phyloP scores from a whole-genome alignment of 2,329 filamentous ascomycete species.

The Monilinia vaccinii-corymbosi region DNA sequence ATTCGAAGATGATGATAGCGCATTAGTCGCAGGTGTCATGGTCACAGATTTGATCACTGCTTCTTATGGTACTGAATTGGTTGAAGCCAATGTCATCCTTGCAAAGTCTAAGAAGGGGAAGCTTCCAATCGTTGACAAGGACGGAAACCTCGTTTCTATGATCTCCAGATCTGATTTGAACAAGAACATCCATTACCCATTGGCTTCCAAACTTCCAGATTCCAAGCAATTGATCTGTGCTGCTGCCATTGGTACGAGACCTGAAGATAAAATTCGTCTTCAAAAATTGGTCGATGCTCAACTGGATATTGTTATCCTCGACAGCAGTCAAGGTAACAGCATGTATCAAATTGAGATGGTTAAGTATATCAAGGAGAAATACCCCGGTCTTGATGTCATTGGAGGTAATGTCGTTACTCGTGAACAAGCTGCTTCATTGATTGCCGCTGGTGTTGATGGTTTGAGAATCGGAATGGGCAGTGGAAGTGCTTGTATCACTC shows the following conservation, averaged over 20 bases:
- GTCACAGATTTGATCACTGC: conserved; percentile 90
- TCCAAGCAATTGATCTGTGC: conserved; percentile 97
- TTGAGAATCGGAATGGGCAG: conserved; percentile 98
- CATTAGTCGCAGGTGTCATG: conserved; percentile 84
- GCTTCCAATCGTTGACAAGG: conserved; percentile 79
- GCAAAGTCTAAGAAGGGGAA: conserved; percentile 98
- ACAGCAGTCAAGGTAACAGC: conserved; percentile 96
- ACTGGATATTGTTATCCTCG: conserved; percentile 88
- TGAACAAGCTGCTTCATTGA: conserved; percentile 86
- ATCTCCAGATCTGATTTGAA: conserved; percentile 91
- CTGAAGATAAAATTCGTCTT: conserved; percentile 82
- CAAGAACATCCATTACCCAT: conserved; percentile 96
- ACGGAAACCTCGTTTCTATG: conserved; percentile 81
- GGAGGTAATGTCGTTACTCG: conserved; percentile 97
- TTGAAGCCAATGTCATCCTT: conserved; percentile 87
- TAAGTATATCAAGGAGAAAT: conserved; percentile 85
- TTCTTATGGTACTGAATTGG: conserved; percentile 68
- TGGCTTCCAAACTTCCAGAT: conserved; percentile 90
- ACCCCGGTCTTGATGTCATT: conserved; percentile 84
- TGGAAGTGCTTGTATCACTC: conserved; percentile 95
- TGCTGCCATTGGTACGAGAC: conserved; percentile 89
- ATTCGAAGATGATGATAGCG: conserved; percentile 70
- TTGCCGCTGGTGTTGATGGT: conserved; percentile 90
- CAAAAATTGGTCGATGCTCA: conserved; percentile 87
- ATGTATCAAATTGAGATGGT: conserved; percentile 99